Evolutionary conservation across 169 alveolate genomes (phyloP), one percentile per base, ranked within the genome.

Genomic region (Sarcocystis neurona): DNA sequence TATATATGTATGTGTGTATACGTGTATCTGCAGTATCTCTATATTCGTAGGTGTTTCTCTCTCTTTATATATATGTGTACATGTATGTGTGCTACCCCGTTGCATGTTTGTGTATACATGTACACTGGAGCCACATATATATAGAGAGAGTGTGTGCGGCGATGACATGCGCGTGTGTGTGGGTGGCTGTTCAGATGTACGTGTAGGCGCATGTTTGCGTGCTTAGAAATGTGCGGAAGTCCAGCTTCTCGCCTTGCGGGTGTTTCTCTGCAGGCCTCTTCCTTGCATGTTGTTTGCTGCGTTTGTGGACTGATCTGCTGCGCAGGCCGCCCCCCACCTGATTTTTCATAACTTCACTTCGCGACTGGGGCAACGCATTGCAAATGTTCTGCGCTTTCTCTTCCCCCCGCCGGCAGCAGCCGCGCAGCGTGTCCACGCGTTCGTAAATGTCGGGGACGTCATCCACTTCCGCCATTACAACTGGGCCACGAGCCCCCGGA

Each of bases 311-410:
- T 20, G 56, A 32, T 34, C 30, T 56, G 32, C 47, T 74, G 70
- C 30, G 41, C 44, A 84, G 92, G 97, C 95, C 44, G 91, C 94
- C 89, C 99, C 99, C 0, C 99, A 98, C 94, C 95, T 99, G 90
- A 95, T 98, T 44, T 98, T 99, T 94, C 98, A 99, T 89, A 97
- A 97, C 89, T 98, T 98, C 92, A 88, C 88, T 1, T 90, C 93
- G 32, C 63, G 79, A 47, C 30, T 89, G 1, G 93, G 95, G 2
- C 32, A 60, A 12, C 87, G 95, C n/a, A 91, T 93, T 30, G 34
- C 41, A 43, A 88, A 89, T n/a, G 80, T 93, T 70, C 87, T 93
- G 23, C 87, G 88, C 90, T 90, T 85, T 0, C 92, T 93, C 0
- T 93, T 90, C 53, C 95, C 95, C 15, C 95, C 95, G 0, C 86